Conservation (phyloP, 345 rosid species). For the Rubroshorea leprosula region DNA sequence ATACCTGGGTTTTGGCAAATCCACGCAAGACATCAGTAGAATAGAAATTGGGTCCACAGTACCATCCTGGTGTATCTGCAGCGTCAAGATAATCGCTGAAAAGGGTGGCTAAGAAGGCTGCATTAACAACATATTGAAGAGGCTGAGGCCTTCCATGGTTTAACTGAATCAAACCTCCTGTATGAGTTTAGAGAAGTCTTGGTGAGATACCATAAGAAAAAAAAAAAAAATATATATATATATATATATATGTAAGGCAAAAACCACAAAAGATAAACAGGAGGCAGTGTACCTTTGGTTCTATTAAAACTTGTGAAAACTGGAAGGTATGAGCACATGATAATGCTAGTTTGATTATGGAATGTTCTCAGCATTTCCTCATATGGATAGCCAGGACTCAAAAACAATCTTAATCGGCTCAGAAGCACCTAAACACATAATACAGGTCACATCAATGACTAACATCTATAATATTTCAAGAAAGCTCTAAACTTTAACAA, state of each 20-base stretch:
- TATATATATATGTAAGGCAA: not conserved
- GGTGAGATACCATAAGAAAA: slow-evolving; percentile 20
- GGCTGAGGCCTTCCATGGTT: slow-evolving; percentile 98
- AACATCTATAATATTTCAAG: not conserved
- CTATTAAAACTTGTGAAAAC: slow-evolving; percentile 62
- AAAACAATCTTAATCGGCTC: slow-evolving; percentile 78
- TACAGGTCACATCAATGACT: not conserved
- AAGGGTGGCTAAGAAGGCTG: slow-evolving; percentile 79
- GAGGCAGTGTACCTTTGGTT: slow-evolving; percentile 47
- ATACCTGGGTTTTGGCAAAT: slow-evolving; percentile 84
- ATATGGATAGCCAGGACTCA: slow-evolving; percentile 90
- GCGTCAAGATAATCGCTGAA: slow-evolving; percentile 92
- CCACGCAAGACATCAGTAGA: slow-evolving; percentile 60
- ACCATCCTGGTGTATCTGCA: slow-evolving; percentile 97
- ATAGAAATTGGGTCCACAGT: slow-evolving; percentile 89
- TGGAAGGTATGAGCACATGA: slow-evolving; percentile 79
- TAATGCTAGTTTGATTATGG: slow-evolving; percentile 76
- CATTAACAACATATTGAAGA: slow-evolving; percentile 83
- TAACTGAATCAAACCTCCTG: slow-evolving; percentile 83
- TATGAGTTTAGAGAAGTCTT: slow-evolving; percentile 8
- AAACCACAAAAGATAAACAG: not conserved
- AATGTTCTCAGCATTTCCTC: slow-evolving; percentile 83
- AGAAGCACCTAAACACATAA: slow-evolving; percentile 52
- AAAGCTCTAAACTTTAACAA: no score
- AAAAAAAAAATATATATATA: no score